Conservation (phyloP, 2,329 filamentous ascomycete species). For the Calonectria crousiana region DNA sequence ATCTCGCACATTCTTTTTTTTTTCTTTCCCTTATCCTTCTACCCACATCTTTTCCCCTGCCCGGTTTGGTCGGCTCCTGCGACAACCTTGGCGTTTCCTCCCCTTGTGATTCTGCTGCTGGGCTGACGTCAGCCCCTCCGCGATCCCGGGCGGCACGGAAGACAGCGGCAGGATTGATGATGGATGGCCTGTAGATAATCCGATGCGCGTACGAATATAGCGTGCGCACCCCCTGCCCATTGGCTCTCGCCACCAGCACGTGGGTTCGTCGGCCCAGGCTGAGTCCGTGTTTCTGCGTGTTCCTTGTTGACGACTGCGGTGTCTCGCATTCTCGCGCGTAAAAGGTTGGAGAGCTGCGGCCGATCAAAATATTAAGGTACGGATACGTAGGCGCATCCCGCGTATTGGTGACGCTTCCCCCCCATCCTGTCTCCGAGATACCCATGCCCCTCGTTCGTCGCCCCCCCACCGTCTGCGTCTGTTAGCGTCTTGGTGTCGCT, state of each 20-base stretch:
- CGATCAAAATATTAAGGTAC: neutral
- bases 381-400: neutral
- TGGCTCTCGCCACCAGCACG: neutral
- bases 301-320: neutral
- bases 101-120: neutral
- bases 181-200: neutral
- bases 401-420: neutral
- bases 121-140: neutral
- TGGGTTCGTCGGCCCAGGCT: neutral
- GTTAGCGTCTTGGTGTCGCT: neutral
- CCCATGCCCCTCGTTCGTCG: neutral
- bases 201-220: neutral
- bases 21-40: neutral
- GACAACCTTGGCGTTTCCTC: neutral
- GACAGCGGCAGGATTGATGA: neutral
- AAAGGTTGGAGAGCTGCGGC: neutral
- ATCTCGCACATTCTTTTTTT: neutral
- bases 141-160: neutral
- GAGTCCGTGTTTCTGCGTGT: neutral
- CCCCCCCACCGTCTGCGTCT: neutral
- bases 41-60: neutral
- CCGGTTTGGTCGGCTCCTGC: neutral
- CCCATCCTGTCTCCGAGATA: neutral
- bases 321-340: neutral
- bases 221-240: neutral